Evolutionary conservation across 2,329 filamentous ascomycete species (phyloP), one percentile per base, ranked within the genome.

Genomic region (Aspergillus sp.): DNA sequence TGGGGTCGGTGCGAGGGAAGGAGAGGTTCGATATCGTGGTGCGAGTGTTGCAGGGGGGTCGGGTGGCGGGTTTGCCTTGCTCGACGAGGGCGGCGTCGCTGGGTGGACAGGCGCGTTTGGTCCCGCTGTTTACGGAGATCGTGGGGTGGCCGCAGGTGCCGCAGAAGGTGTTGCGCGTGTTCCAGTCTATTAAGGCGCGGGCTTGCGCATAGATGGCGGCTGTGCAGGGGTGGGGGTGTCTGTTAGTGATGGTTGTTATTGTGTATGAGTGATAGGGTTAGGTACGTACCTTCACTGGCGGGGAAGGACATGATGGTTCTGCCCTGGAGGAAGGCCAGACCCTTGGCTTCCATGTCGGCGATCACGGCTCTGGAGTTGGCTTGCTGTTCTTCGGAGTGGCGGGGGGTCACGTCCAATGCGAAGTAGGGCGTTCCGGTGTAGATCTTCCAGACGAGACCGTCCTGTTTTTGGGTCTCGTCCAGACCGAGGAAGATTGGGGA

Each of bases 1-100:
- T 96, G 1, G 93, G 92, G 70, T 97, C 93, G 2, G 94, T 97
- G 54, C 93, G 87, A 2, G 94, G 94, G 82, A 97, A 98, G 71
- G 85, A 89, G 56, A 97, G 83, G 78, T 99, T 99, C 32, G 92
- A 96, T 49, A 99, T 80, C 25, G 91, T 92, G 41, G 87, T 89
- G 57, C 95, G 87, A 0, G 93, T 96, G 7, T 86, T 88, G 77
- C 95, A 99, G 17, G 89, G 84, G 1, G 83, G 84, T 8, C 92
- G 87, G 50, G 74, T 72, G 5, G 64, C 66, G 3, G 70, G 65
- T 45, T 73, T 71, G 6, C 73, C 74, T 25, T 74, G 62, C 0
- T 65, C 65, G 4, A 65, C 5, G 19, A 67, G 69, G 3, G 74
- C 76, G n/a, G 72, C 65, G 66, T 82, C 79, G 7, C 70, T 79